Evolutionary conservation across 192 early-diverging fungal species (phyloP), one percentile per base, ranked within the genome.

Genomic region (Chytriomyces hyalinus): DNA sequence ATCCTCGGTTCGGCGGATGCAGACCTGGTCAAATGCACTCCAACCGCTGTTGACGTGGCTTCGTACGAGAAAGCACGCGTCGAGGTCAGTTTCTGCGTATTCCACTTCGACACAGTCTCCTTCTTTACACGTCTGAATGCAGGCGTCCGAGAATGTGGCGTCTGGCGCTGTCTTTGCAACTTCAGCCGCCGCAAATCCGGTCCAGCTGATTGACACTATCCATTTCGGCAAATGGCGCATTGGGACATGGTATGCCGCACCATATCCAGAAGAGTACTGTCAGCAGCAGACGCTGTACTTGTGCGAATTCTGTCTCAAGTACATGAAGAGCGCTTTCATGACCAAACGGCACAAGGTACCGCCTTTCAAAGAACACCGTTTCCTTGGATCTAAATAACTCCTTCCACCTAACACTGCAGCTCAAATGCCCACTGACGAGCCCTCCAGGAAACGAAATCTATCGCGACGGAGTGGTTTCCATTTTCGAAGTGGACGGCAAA

Each of bases 301-400:
- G 24, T 99, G 97, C 82, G 94, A 98, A 72, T 87, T 87, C 63
- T 99, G 97, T 77, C 83, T 99, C 57, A 96, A 96, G 75, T 99
- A 99, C 77, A 96, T 97, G 91, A 92, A 92, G 60, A 83, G 86
- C 51, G 85, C 88, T 28, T 89, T 86, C 53, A 87, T 87, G 46
- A 90, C 92, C 43, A 84, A 84, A 7, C 85, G 96, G 49, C 97
- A 99, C 79, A 84, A 83, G 89, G 87, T 93, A 76, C 44, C 53
- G 51, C n/a, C 6, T 64, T 76, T 36, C 36, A 36, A 36, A 36
- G 36, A 36, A 36, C 24, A 26, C 36, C 36, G 36, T 36, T 36
- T 36, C 36, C 4, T 2, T 36, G 36, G 36, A 36, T 36, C 36
- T 36, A 36, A 36, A 36, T 36, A 2, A 36, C 36, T 36, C 36